phyloP scores from a whole-genome alignment of 1,139 yeast genomes.

The Geotrichum siamense region DNA sequence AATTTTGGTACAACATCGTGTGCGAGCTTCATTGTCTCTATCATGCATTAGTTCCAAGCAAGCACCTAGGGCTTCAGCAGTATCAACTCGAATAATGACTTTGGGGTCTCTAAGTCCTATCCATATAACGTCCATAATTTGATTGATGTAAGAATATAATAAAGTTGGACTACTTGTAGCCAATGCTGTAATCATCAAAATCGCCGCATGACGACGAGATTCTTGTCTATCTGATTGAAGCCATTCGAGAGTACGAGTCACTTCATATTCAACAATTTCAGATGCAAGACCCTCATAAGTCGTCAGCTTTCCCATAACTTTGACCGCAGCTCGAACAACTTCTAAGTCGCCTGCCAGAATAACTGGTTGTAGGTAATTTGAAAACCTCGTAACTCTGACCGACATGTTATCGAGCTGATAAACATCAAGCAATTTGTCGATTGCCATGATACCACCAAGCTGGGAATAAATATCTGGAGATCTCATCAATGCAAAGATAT shows the following conservation, averaged over 20 bases:
- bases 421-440: constrained; percentile 76
- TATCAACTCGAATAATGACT: constrained; percentile 66
- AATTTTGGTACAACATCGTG: constrained; percentile 66
- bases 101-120: constrained; percentile 76
- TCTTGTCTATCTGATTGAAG: constrained; percentile 77
- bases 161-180: constrained; percentile 86
- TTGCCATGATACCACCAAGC: constrained; percentile 86
- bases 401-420: constrained; percentile 73
- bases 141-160: constrained; percentile 68
- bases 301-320: constrained; percentile 80
- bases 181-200: constrained; percentile 71
- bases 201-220: constrained; percentile 78
- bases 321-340: constrained; percentile 81
- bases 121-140: constrained; percentile 80
- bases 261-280: constrained; percentile 89
- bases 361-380: constrained; percentile 75
- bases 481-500: constrained; percentile 77
- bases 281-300: constrained; percentile 86
- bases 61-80: constrained; percentile 72
- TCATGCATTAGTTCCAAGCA: constrained; percentile 74
- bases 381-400: constrained; percentile 82
- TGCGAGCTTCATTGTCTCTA: constrained; percentile 64
- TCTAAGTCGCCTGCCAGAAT: constrained; percentile 76
- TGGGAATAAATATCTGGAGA: constrained; percentile 65
- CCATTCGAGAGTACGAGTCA: constrained; percentile 87